phyloP scores from a whole-genome alignment of 2,329 filamentous ascomycete genomes.

The Lachnellula suecica region DNA sequence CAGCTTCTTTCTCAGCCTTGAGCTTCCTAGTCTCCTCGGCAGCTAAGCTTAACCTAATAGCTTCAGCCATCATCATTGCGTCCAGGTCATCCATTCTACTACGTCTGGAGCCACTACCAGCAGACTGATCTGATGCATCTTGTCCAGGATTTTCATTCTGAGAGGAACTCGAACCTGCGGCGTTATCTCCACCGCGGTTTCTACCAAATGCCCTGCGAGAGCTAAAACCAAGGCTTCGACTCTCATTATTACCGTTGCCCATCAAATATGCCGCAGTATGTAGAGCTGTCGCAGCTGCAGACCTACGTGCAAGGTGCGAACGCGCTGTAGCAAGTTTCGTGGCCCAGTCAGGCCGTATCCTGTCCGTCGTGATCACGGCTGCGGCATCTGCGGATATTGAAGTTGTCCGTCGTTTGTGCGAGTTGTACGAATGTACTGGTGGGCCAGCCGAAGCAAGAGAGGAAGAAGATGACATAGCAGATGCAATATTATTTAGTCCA shows the following conservation, averaged over 20 bases:
- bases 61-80: constrained; percentile 98
- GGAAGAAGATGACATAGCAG: constrained; percentile 84
- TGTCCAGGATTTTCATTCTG: constrained; percentile 20
- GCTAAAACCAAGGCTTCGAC: constrained; percentile 30
- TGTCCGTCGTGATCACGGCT: constrained; percentile 88
- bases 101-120: constrained; percentile 29
- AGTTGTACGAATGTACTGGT: constrained; percentile 21
- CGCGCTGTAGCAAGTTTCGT: constrained; percentile 84
- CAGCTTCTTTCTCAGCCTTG: constrained; percentile 77
- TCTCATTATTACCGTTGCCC: constrained; percentile 47
- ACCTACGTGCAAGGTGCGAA: constrained; percentile 79
- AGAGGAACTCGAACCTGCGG: no score
- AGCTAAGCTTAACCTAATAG: constrained; percentile 85
- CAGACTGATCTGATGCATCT: constrained; percentile 29
- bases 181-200: constrained; percentile 28
- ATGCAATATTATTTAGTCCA: constrained; percentile 52
- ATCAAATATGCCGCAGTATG: constrained; percentile 95
- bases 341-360: constrained; percentile 90
- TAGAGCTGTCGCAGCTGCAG: constrained; percentile 87
- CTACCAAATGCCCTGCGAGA: constrained; percentile 30
- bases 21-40: constrained; percentile 90
- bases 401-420: constrained; percentile 55
- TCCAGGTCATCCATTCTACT: constrained; percentile 83
- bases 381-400: constrained; percentile 81
- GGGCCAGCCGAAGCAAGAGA: constrained; percentile 63